Percentiles rank a stretch among this genome's conserved stretches.
These are phyloP conservation scores for Aciculoconidium aculeatum DNA, from an alignment of 805 yeast genomes.

Conservation along the genomic window DNA sequence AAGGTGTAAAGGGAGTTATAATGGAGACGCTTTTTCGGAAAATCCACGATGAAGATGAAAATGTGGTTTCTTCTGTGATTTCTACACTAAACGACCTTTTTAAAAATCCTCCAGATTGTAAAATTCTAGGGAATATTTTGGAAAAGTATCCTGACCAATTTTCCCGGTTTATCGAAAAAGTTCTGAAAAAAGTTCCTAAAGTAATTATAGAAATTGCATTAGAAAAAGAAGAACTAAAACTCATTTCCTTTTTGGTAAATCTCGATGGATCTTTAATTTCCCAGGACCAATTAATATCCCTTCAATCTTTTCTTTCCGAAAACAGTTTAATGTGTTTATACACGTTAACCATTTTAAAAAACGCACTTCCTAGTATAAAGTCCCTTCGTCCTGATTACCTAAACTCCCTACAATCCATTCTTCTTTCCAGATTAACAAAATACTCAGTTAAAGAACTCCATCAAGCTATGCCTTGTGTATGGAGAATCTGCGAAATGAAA, in stretches of 20 bases:
- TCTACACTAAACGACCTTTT: too few species aligned
- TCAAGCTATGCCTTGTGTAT: constrained; percentile 69
- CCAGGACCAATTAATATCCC: constrained; percentile 59
- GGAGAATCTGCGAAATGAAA: constrained; percentile 47
- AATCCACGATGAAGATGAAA: constrained; percentile 67
- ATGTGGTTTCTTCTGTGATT: too few species aligned
- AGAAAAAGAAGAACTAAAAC: constrained; percentile 36
- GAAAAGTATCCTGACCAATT: too few species aligned
- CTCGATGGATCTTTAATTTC: constrained; percentile 48
- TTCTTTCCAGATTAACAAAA: constrained; percentile 55
- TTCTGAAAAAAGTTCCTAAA: too few species aligned
- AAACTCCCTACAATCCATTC: constrained; percentile 41
- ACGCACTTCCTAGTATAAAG: constrained; percentile 38
- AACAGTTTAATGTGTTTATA: constrained; percentile 43
- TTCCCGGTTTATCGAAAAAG: too few species aligned
- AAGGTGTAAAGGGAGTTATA: constrained; percentile 33
- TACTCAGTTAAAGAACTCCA: constrained; percentile 55
- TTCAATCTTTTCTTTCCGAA: constrained; percentile 52
- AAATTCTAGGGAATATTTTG: too few species aligned
- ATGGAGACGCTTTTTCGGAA: constrained; percentile 48
- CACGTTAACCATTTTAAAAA: constrained; percentile 49
- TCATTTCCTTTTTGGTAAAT: constrained; percentile 53
- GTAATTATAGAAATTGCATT: constrained; percentile 31
- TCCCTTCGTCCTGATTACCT: constrained; percentile 49
- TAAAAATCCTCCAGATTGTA: too few species aligned